Evolutionary conservation across 108 stramenopile species (phyloP), one percentile per base, ranked within the genome.

Genomic region (Skeletonema costatum): DNA sequence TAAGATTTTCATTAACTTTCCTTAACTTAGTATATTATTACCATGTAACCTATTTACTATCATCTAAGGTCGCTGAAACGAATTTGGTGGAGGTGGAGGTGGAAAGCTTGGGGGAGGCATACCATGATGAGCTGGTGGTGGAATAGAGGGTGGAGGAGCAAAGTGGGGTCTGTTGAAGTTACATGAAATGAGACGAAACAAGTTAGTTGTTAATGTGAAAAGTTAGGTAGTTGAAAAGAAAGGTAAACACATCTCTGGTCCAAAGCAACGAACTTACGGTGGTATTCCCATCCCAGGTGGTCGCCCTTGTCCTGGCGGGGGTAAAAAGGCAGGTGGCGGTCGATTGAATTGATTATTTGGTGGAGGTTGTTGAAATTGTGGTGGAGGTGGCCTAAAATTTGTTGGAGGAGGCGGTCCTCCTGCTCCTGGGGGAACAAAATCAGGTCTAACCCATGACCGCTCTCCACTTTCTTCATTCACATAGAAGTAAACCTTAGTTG

Each of bases 391-490:
- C 5, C 46, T 39, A 35, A 74, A 64, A 66, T 64, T 64, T 33
- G 75, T 35, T 30, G 48, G 68, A 38, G 53, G 70, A 19, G 73
- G 68, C 11, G 73, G 78, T 25, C 72, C 39, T 2, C 39, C 90
- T n/a, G 95, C 39, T 2, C 39, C 90, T n/a, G 95, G 95, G 5
- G 95, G 95, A 60, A 86, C 78, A 70, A 96, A 96, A 33, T 86
- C 88, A 13, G 95, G 95, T 16, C 95, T 73, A 0, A 91, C 93
- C 95, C 95, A 96, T 16, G 87, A 89, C 16, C 95, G 87, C 63
- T 86, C 77, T 14, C 90, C 92, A 32, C 71, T 92, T 31, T 83
- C 73, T 8, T 88, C 83, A 69, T 96, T 77, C 21, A 76, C 73
- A 70, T 87, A 96, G 75, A 76, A 94, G 44, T 71, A 60, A 60